Percentiles rank a stretch among this genome's conserved stretches.
Evolutionary conservation across 192 early-diverging fungal species (phyloP).

Genomic region (Entomortierella chlamydospora): DNA sequence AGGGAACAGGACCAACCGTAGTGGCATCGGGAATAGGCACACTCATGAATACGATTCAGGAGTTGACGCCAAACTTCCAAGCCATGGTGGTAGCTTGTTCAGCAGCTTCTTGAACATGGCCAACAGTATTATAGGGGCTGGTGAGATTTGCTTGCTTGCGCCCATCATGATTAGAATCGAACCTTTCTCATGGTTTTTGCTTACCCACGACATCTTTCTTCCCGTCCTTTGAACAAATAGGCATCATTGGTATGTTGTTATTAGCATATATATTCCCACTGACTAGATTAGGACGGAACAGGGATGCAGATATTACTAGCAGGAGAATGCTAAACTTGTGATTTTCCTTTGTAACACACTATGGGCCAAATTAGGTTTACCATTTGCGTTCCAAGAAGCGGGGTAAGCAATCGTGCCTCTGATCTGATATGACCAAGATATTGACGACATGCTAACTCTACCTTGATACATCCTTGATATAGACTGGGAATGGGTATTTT

Average conservation of each 20-base stretch:
- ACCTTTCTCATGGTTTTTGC: conserved; percentile 1
- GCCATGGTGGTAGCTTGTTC: conserved; percentile 67
- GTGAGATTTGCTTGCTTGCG: conserved; percentile 49
- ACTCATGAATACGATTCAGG: conserved; percentile 12
- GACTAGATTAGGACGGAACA: neutral
- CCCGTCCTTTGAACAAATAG: neutral
- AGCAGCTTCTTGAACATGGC: conserved; percentile 85
- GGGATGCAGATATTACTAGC: no score
- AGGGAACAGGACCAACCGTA: conserved; percentile 47
- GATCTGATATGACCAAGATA: no score
- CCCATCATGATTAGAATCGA: neutral
- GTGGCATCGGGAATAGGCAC: conserved; percentile 38
- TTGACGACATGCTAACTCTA: no score
- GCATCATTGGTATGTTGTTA: conserved; percentile 31
- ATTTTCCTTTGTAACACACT: neutral
- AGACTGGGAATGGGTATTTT: conserved; percentile 61
- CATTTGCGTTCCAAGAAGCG: conserved; percentile 86
- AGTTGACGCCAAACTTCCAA: conserved; percentile 51
- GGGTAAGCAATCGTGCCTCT: conserved; percentile 56
- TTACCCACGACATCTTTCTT: neutral
- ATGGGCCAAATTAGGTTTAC: conserved; percentile 72
- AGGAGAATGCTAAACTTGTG: neutral
- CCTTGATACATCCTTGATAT: no score
- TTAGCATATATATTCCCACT: neutral
- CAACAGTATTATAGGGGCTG: conserved; percentile 95